Evolutionary conservation across 352 stramenopile genomes (phyloP), one percentile per base, ranked within the genome.

Genomic region (Peronosclerospora sorghi): DNA sequence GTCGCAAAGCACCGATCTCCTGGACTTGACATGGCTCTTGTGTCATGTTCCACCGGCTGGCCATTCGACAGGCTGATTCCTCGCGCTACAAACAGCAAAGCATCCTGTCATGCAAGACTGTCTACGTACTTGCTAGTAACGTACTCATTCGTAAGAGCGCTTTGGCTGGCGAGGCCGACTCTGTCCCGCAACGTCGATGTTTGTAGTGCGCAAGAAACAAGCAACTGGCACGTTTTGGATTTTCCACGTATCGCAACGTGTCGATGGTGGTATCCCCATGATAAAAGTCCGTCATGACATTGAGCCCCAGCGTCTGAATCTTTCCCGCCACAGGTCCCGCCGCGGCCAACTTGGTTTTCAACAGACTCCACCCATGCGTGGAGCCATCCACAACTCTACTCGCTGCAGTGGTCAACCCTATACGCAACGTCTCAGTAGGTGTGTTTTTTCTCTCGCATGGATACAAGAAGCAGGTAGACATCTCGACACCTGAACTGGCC

Each of bases 341-440:
- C 0, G 73, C 68, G 6, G 77, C 72, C 28, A 89, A 32, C 40
- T 80, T 86, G 13, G 63, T 86, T 62, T 86, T 86, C 26, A 89
- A 35, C 30, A 86, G 81, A 20, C 72, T 86, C 73, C 74, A 89
- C 2, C 77, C 72, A 40, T 91, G 73, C 3, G 72, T 81, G 8
- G 73, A 85, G 3, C 78, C 78, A 39, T 82, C 75, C 28, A 81
- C 84, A 19, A 87, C 67, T 41, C 65, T 70, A 32, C 59, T 48
- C 15, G 56, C 48, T 34, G 56, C 56, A 5, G 44, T 54, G 6
- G 41, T 48, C n/a, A 53, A 42, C 2, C 56, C 48, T 17, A 41
- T 41, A 19, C 30, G 19, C 13, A 35, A 15, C 28, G 4, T n/a
- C 28, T 15, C 8, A 10, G 26, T 30, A 30, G 6, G 26, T 30